Percentiles rank a stretch among this genome's conserved stretches.
phyloP scores from a whole-genome alignment of 2,329 filamentous ascomycete species.

The Alternaria longipes region DNA sequence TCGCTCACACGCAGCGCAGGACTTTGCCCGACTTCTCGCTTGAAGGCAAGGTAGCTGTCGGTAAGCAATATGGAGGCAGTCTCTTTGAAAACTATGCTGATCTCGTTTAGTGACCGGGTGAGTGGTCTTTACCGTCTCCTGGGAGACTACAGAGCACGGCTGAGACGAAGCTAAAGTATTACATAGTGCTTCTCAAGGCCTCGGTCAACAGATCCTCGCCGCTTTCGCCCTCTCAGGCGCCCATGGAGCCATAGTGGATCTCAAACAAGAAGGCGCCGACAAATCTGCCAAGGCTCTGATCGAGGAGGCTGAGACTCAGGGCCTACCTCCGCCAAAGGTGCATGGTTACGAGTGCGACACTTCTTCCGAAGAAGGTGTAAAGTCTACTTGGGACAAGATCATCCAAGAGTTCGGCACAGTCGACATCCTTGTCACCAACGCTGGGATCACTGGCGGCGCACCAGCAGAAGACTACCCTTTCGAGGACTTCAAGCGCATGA shows the following conservation, averaged over 20 bases:
- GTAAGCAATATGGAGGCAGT: background rate
- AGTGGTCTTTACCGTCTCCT: background rate
- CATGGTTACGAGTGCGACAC: conserved; percentile 54
- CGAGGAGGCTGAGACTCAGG: conserved; percentile 16
- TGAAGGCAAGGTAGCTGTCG: conserved; percentile 28
- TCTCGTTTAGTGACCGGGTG: conserved; percentile 6
- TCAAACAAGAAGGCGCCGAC: conserved; percentile 33
- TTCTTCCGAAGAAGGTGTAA: conserved; percentile 49
- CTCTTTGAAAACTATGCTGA: background rate
- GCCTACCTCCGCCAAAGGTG: conserved; percentile 37
- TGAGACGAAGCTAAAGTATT: background rate
- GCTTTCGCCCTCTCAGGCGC: conserved; percentile 43
- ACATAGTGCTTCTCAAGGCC: conserved; percentile 37
- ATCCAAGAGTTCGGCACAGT: conserved; percentile 48
- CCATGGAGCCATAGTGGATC: conserved; percentile 47
- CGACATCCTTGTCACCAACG: conserved; percentile 53
- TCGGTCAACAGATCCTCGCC: conserved; percentile 44
- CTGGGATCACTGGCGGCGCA: conserved; percentile 52
- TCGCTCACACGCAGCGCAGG: conserved; percentile 22
- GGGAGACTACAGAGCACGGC: background rate
- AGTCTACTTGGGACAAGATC: conserved; percentile 46
- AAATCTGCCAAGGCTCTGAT: conserved; percentile 15
- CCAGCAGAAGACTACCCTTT: conserved; percentile 80
- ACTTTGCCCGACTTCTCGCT: conserved; percentile 26
- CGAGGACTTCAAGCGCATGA: conserved; percentile 78